These are phyloP conservation scores for Apiospora phragmitis DNA, from an alignment of 2,329 filamentous ascomycete genomes.

Conservation along the genomic window DNA sequence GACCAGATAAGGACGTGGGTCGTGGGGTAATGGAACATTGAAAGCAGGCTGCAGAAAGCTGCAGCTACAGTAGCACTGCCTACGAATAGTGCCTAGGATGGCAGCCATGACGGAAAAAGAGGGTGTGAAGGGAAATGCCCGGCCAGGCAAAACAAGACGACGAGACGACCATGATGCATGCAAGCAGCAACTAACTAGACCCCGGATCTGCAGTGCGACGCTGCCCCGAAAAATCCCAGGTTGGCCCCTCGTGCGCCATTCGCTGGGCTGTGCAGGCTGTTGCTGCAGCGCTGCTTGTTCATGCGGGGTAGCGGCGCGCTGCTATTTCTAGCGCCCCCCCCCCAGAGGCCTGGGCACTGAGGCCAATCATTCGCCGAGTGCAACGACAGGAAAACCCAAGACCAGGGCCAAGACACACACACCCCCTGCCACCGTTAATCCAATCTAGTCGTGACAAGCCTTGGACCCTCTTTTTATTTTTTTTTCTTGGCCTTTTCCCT, in stretches of 20 bases:
- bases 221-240: not conserved
- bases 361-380: not conserved
- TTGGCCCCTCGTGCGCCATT: not conserved
- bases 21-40: not conserved
- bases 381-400: not conserved
- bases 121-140: constrained; percentile 1
- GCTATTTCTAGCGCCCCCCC: not conserved
- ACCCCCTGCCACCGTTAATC: not conserved
- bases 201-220: constrained; percentile 1
- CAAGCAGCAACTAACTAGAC: not conserved
- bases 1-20: not conserved
- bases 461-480: not conserved
- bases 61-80: not conserved
- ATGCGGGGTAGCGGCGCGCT: not conserved
- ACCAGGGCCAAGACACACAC: not conserved
- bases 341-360: not conserved
- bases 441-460: not conserved
- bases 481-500: not conserved
- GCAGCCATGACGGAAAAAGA: not conserved
- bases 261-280: not conserved
- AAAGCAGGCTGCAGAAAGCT: not conserved
- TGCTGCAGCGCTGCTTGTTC: not conserved
- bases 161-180: not conserved
- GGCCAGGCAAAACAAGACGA: not conserved
- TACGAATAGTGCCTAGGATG: too few species aligned